phyloP scores from a whole-genome alignment of 2,329 filamentous ascomycete genomes.

The Apiospora koreana region DNA sequence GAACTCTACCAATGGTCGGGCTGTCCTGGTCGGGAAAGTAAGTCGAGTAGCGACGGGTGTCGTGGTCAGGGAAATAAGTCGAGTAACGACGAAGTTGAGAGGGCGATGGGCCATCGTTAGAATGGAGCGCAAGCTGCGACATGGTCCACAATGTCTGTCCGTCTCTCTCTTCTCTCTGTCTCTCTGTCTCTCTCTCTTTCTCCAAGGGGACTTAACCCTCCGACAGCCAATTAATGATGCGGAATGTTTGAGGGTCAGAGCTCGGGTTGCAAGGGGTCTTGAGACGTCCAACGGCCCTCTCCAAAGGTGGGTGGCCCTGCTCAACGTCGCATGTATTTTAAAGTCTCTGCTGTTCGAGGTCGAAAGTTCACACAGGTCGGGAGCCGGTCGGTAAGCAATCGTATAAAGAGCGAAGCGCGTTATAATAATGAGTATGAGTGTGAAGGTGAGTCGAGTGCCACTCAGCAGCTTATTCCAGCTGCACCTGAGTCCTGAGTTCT shows the following conservation, averaged over 20 bases:
- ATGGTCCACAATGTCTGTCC: constrained; percentile 8
- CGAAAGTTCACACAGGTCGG: neutral
- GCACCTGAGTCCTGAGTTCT: neutral
- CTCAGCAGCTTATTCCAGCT: neutral
- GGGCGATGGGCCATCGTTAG: constrained; percentile 10
- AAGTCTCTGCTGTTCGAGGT: neutral
- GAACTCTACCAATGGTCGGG: constrained; percentile 10
- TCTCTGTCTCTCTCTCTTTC: too few species aligned
- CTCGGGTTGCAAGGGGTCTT: constrained; percentile 2
- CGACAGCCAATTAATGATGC: constrained; percentile 10
- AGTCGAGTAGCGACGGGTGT: constrained; percentile 6
- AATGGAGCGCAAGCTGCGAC: constrained; percentile 9
- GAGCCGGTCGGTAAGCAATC: neutral
- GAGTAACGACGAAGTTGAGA: constrained; percentile 2
- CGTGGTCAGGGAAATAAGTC: constrained; percentile 2
- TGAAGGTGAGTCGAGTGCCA: neutral
- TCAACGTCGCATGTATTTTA: constrained; percentile 8
- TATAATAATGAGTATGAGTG: neutral
- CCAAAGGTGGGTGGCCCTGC: neutral
- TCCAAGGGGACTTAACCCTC: constrained; percentile 1
- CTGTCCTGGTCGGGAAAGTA: constrained; percentile 11
- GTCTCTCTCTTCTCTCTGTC: too few species aligned
- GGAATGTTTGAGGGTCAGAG: constrained; percentile 9
- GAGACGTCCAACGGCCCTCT: constrained; percentile 4
- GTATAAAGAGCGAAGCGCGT: neutral